phyloP scores from a whole-genome alignment of 2,329 filamentous ascomycete genomes.

The Chrysoporthe cubensis region DNA sequence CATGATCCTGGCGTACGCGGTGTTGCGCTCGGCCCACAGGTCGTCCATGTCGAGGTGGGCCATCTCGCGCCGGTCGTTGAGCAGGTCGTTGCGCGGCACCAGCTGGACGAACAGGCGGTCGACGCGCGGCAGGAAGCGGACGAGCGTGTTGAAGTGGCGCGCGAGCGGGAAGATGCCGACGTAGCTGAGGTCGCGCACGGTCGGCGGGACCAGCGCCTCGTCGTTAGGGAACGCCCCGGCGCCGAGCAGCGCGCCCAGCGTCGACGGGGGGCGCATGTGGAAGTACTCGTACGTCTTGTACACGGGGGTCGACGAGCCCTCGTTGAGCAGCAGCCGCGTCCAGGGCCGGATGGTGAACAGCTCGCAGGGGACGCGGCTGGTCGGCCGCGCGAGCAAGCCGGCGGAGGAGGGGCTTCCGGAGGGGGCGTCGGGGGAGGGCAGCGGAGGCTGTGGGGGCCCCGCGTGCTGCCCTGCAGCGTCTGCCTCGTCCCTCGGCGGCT shows the following conservation, averaged over 20 bases:
- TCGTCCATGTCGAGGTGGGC: conserved; percentile 46
- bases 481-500: no score
- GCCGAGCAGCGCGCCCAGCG: no score
- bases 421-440: no score
- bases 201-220: conserved; percentile 40
- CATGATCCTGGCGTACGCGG: conserved; percentile 52
- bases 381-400: conserved; percentile 13
- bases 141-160: conserved; percentile 38
- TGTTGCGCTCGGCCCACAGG: conserved; percentile 59
- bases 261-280: no score
- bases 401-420: conserved; percentile 1
- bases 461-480: no score
- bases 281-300: no score
- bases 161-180: conserved; percentile 65
- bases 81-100: conserved; percentile 41
- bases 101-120: conserved; percentile 59
- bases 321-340: conserved; percentile 70
- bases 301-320: conserved; percentile 57
- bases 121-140: conserved; percentile 54
- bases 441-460: no score
- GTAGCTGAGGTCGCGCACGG: conserved; percentile 58
- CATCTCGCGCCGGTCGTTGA: conserved; percentile 43
- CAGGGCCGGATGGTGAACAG: conserved; percentile 67
- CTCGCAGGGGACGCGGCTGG: conserved; percentile 35
- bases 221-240: conserved; percentile 34